A percentile compares a stretch with the other conserved stretches of the same genome.
These are phyloP conservation scores for Calonectria pseudoreteaudii DNA, from an alignment of 2,329 filamentous ascomycete species.

Conservation along the genomic window DNA sequence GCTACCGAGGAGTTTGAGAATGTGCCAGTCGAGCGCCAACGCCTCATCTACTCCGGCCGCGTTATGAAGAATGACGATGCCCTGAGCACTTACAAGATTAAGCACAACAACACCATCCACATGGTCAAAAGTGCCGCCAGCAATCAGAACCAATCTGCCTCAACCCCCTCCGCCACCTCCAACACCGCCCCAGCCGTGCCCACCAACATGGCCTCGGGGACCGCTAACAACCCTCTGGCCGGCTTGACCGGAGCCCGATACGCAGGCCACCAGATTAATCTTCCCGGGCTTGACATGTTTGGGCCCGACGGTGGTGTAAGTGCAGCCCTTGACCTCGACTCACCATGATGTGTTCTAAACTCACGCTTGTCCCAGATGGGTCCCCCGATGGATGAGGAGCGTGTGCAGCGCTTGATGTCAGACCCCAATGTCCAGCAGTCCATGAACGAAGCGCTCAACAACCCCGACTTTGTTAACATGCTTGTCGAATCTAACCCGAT, in stretches of 20 bases:
- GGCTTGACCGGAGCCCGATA: slow-evolving; percentile 93
- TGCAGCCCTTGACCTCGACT: slow-evolving; percentile 40
- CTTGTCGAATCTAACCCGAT: slow-evolving; percentile 93
- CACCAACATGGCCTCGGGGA: slow-evolving; percentile 84
- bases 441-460: slow-evolving; percentile 95
- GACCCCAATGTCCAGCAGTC: slow-evolving; percentile 88
- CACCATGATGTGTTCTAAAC: slow-evolving; percentile 18
- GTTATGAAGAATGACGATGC: slow-evolving; percentile 96
- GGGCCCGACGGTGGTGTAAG: slow-evolving; percentile 94
- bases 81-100: slow-evolving; percentile 90
- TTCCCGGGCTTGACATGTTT: slow-evolving; percentile 90
- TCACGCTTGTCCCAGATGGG: slow-evolving; percentile 76
- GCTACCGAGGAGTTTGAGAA: slow-evolving; percentile 85
- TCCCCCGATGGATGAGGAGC: slow-evolving; percentile 82
- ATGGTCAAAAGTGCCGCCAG: slow-evolving; percentile 96
- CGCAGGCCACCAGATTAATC: slow-evolving; percentile 84
- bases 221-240: slow-evolving; percentile 89
- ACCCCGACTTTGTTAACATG: slow-evolving; percentile 94
- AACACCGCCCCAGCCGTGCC: slow-evolving; percentile 61
- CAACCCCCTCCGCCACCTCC: slow-evolving; percentile 53
- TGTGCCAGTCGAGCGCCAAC: slow-evolving; percentile 87
- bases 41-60: slow-evolving; percentile 96
- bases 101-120: slow-evolving; percentile 94
- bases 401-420: slow-evolving; percentile 85
- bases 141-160: slow-evolving; percentile 68